Evolutionary conservation across 2,329 filamentous ascomycete genomes (phyloP), one percentile per base, ranked within the genome.

Genomic region (Alternaria sp.): DNA sequence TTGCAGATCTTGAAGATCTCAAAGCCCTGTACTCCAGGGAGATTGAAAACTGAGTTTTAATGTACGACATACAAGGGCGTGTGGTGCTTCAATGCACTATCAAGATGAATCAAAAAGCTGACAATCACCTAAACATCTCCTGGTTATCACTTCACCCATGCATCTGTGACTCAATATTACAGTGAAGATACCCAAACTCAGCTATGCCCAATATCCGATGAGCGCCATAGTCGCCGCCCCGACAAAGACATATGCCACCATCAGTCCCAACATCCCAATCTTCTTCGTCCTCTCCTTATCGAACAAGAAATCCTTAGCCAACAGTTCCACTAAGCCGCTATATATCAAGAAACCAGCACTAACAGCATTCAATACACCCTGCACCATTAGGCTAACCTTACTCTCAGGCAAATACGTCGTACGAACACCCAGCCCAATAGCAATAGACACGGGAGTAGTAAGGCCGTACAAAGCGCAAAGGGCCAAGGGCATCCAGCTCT

Each of bases 281-380:
- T 46, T 26, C 40, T 9, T 56, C 21, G 48, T 56, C 26, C 54
- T 56, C 21, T 56, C 33, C 14, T 28, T 52, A 9, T 56, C 54
- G 21, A 56, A 53, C 26, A 53, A 24, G 28, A 56, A 53, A n/a
- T 56, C 48, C 33, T 56, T 56, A 2, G 54, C 54, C 10, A 56
- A 29, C 48, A 56, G 4, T 29, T 56, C 54, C 9, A 56, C 54
- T 14, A 52, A 26, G 7, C 40, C 54, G 42, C 54, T 56, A 3
- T 56, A 56, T 2, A 56, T 28, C 17, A 56, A 4, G 11, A 56
- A 52, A 0, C 54, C 54, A n/a, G 54, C 54, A n/a, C 54, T 56
- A n/a, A 56, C 40, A 3, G 48, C 49, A 40, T 56, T 56, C 11
- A 52, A 24, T 3, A 56, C 40, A 10, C 54, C 54, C 26, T 56